Evolutionary conservation across 352 stramenopile genomes (phyloP), one percentile per base, ranked within the genome.

Genomic region (Phytophthora pluvialis): DNA sequence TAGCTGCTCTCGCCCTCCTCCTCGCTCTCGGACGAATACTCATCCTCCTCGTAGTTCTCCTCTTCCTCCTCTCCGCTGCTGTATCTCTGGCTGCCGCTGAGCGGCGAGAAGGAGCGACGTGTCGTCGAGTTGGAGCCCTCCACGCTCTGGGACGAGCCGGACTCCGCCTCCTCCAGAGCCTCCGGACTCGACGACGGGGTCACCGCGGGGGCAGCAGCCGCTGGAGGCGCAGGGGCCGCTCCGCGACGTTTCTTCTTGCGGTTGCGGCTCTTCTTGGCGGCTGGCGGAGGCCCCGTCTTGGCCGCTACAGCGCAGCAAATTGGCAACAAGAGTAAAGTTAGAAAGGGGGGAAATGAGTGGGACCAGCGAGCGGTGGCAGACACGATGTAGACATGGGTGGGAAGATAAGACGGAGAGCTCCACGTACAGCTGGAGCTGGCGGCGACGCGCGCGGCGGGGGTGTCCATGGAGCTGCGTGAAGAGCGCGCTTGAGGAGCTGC

Each of bases 1-100:
- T 99, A 99, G 46, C 95, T 97, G 46, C 91, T 94, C 43, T 91
- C 79, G 15, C 97, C 98, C 70, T 99, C 98, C 33, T 94, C 86
- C 38, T 96, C 86, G 59, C 83, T 93, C 46, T 92, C 83, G 26
- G 83, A 92, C 36, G 83, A 92, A 43, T 85, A 93, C 21, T 90
- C 78, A 65, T 98, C 94, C 59, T 98, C 96, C 47, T 98, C 91
- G 29, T 80, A 74, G 13, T 85, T 36, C 28, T 70, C 62, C 11
- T 60, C 55, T 28, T 60, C 57, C 43, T 75, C 62, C 18, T 66
- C 57, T 69, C 33, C 59, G 44, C 45, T 69, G 60, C 60, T 62
- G 18, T 12, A 51, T 57, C 45, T 59, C 11, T 68, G 44, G 29
- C 54, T 64, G 38, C 60, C 55, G 40, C 70, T 78, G 5, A 64